phyloP scores from a whole-genome alignment of 2,329 filamentous ascomycete species.

The Pseudocercospora fijiensis region DNA sequence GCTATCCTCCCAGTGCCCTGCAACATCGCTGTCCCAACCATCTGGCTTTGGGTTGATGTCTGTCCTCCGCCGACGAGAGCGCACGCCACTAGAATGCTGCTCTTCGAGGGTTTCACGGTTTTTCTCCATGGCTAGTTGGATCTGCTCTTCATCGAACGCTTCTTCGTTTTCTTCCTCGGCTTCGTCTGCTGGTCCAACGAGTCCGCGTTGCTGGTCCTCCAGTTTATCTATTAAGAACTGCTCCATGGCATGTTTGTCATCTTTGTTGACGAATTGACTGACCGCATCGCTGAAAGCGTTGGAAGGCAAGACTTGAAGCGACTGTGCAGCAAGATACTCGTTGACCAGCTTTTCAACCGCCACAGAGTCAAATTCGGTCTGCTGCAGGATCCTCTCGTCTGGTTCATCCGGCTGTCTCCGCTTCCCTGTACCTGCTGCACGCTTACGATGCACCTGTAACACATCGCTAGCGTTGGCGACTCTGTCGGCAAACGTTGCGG shows the following conservation, averaged over 20 bases:
- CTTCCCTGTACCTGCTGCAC: conserved; percentile 54
- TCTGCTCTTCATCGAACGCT: conserved; percentile 58
- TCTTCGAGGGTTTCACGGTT: conserved; percentile 63
- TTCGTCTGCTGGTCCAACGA: conserved; percentile 59
- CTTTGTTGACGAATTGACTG: conserved; percentile 87
- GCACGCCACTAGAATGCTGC: conserved; percentile 64
- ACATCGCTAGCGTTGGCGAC: conserved; percentile 95
- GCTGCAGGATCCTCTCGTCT: conserved; percentile 59
- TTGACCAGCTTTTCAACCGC: conserved; percentile 86
- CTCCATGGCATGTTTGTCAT: conserved; percentile 85
- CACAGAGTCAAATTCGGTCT: conserved; percentile 62
- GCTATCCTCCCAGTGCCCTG: conserved; percentile 82
- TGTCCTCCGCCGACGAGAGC: conserved; percentile 51
- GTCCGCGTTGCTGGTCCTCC: conserved; percentile 44
- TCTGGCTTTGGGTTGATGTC: conserved; percentile 66
- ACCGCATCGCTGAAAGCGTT: conserved; percentile 92
- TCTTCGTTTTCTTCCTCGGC: conserved; percentile 70
- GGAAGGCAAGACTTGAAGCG: conserved; percentile 87
- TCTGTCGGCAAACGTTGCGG: conserved; percentile 82
- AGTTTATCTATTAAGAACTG: conserved; percentile 49
- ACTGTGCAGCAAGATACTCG: conserved; percentile 83
- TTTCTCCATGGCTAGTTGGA: conserved; percentile 58
- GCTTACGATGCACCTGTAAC: conserved; percentile 88
- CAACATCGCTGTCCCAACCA: conserved; percentile 84
- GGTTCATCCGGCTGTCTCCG: conserved; percentile 59